These are phyloP conservation scores for Anacardium occidentale DNA, from an alignment of 345 rosid species.

Conservation along the genomic window DNA sequence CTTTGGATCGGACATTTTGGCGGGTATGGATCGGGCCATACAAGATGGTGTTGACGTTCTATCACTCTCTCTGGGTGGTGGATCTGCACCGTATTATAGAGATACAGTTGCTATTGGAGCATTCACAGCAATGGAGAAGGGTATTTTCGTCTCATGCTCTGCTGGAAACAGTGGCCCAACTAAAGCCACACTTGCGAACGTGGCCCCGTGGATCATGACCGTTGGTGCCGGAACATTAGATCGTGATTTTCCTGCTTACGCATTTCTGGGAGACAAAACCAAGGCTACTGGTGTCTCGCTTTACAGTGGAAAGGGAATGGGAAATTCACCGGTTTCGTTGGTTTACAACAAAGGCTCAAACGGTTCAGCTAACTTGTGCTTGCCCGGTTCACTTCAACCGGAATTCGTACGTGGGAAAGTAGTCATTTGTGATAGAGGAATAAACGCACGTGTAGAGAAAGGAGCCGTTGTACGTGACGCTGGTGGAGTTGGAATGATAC, in stretches of 20 bases:
- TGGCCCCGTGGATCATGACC: conserved; percentile 93
- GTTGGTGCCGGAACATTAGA: conserved; percentile 92
- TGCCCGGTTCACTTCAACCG: conserved; percentile 71
- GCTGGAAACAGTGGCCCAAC: conserved; percentile 86
- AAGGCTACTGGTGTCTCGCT: conserved; percentile 65
- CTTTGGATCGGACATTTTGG: conserved; percentile 79
- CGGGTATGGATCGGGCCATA: conserved; percentile 77
- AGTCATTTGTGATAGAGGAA: conserved; percentile 80
- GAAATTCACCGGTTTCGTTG: conserved; percentile 44
- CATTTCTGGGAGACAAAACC: conserved; percentile 45
- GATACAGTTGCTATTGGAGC: conserved; percentile 74
- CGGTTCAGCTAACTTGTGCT: conserved; percentile 53
- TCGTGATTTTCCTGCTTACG: conserved; percentile 79
- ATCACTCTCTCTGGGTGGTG: conserved; percentile 86
- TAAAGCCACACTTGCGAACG: conserved; percentile 57
- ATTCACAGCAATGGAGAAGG: conserved; percentile 73
- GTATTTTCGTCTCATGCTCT: conserved; percentile 73
- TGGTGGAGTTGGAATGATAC: conserved; percentile 84
- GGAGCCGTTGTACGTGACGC: conserved; percentile 76
- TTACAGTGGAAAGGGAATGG: conserved; percentile 68
- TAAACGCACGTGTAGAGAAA: conserved; percentile 73
- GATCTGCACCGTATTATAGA: conserved; percentile 58
- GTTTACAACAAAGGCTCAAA: conserved; percentile 49
- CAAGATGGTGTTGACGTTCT: conserved; percentile 79
- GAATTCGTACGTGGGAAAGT: conserved; percentile 62